Conservation (phyloP, 116 monocot genomes). For the Thalassia testudinum region DNA sequence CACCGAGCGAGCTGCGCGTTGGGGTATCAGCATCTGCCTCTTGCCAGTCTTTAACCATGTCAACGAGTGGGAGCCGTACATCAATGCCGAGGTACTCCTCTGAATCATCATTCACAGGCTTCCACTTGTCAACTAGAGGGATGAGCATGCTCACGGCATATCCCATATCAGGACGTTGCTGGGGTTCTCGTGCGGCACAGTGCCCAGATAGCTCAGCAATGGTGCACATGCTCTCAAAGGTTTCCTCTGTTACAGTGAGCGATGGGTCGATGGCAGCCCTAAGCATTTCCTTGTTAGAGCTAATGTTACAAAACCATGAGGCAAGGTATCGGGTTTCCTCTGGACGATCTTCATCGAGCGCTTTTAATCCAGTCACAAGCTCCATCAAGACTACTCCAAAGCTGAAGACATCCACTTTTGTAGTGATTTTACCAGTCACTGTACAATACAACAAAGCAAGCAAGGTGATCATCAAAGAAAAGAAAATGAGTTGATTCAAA, state of each 20-base stretch:
- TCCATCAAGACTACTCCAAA: no score
- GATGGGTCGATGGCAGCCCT: constrained; percentile 15
- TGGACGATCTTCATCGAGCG: no score
- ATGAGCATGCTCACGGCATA: constrained; percentile 29
- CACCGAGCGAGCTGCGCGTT: not conserved
- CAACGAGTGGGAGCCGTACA: constrained; percentile 8
- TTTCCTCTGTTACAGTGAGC: constrained; percentile 17
- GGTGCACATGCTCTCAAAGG: constrained; percentile 14
- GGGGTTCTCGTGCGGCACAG: constrained; percentile 24
- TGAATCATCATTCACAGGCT: constrained; percentile 11
- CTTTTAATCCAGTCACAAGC: no score
- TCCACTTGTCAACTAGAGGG: constrained; percentile 27
- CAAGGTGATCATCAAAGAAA: no score
- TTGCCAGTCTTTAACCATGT: constrained; percentile 13
- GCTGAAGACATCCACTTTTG: no score
- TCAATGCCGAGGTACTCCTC: constrained; percentile 25
- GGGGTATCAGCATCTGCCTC: constrained; percentile 4
- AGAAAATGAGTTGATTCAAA: constrained; percentile 53
- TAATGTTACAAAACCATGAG: constrained; percentile 12
- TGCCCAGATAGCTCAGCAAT: constrained; percentile 29
- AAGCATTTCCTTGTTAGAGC: constrained; percentile 10
- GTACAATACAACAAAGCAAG: no score
- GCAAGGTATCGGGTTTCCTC: no score
- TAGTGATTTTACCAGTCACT: no score
- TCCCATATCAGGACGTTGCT: constrained; percentile 37